Base-by-base conservation (phyloP, 352 stramenopile genomes). In the Pythium phragmitis region DNA sequence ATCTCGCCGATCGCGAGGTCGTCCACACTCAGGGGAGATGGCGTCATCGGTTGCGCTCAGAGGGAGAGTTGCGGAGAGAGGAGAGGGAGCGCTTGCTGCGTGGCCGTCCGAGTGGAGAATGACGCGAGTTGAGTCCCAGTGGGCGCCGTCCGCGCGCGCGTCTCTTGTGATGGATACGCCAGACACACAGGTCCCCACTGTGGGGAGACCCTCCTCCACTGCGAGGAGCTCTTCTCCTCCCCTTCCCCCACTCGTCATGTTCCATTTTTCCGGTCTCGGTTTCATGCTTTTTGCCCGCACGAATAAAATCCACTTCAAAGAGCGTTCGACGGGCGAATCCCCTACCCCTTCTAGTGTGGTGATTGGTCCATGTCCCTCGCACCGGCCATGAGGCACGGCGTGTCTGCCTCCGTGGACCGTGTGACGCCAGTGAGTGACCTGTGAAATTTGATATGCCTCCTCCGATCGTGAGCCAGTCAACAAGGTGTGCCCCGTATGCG, bases 1-100 rank as follows among this genome's bases (percentile, higher is more conserved):
- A 91, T 91, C 72, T 91, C 80, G 39, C 82, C 79, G 69, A 88
- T 87, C 37, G 83, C 78, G 63, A 91, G 60, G 61, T 89, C 82
- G 58, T 91, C 82, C 12, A 72, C 70, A 56, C 67, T 89, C 51
- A 91, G 69, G 1, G 45, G 30, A 14, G 57, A 47, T 19, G 53
- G 11, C 16, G 59, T 46, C 58, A 60, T 54, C 19, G 43, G 8
- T 61, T 12, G 51, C n/a, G 19, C 43, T 34, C 42, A 7, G 39
- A 12, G 16, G 39, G 7, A 45, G 4, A 37, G 26, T 23, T 9
- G 11, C 7, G 28, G 43, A 36, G 45, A 52, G 16, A 17, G 19
- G 19, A 12, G 39, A 69, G 45, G 41, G 33, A 37, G 33, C 42
- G 52, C 51, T 56, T 63, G 60, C 41, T 28, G n/a, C 33, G 49